A percentile compares a stretch with the other conserved stretches of the same genome.
Conservation (phyloP, 108 stramenopile species). For the Stephanodiscus triporus region DNA sequence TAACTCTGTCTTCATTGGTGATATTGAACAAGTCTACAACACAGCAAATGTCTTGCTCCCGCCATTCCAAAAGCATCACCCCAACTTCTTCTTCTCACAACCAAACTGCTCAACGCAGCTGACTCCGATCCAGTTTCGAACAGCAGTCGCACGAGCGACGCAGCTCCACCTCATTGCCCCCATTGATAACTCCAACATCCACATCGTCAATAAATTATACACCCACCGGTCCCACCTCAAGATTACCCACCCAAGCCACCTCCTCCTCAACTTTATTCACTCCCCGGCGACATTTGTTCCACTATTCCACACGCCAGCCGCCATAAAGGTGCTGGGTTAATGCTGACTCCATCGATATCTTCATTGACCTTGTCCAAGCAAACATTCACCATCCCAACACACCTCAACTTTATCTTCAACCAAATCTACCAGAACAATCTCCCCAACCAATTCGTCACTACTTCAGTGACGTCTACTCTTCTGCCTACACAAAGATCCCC, state of each 20-base stretch:
- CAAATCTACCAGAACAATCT: conserved; percentile 5
- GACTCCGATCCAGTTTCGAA: conserved; percentile 34
- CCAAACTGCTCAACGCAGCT: conserved; percentile 25
- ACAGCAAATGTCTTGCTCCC: not conserved
- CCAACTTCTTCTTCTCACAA: too few relatives aligned
- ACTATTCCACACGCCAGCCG: not conserved
- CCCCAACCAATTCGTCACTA: not conserved
- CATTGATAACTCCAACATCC: conserved; percentile 7
- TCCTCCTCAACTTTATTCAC: not conserved
- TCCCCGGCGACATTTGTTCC: conserved; percentile 16
- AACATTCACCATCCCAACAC: not conserved
- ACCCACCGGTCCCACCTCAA: not conserved
- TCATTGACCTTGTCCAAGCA: conserved; percentile 12
- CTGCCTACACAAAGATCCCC: not conserved
- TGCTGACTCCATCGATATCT: conserved; percentile 12
- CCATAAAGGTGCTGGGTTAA: conserved; percentile 16
- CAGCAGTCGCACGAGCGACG: conserved; percentile 14
- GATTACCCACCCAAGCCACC: not conserved
- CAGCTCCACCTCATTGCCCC: conserved; percentile 8
- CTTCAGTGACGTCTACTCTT: conserved; percentile 28
- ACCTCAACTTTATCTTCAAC: conserved; percentile 7
- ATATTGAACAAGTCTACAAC: not conserved
- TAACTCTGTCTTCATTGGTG: not conserved
- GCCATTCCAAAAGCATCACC: not conserved
- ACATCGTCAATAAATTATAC: not conserved